These are phyloP conservation scores for Aspergillus sclerotiicarbonarius DNA, from an alignment of 495 filamentous ascomycete genomes.

Conservation along the genomic window DNA sequence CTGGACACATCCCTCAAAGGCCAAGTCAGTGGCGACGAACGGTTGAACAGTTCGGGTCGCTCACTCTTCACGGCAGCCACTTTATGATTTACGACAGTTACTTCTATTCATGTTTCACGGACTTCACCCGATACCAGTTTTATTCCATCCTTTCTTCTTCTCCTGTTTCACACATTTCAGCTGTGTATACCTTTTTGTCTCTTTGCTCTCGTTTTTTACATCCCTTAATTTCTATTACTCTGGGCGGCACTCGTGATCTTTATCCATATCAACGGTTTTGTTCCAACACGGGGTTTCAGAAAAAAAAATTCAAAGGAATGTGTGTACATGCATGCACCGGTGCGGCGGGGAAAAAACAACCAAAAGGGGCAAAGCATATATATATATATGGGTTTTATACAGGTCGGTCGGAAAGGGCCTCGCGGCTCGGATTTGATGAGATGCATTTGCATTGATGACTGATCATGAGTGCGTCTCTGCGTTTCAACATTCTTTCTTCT, in stretches of 20 bases:
- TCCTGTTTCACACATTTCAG: constrained; percentile 4
- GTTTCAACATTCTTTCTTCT: neutral
- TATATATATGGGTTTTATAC: neutral
- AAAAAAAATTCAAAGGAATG: too few species aligned
- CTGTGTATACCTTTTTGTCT: constrained; percentile 20
- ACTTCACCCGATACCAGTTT: neutral
- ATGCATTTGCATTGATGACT: neutral
- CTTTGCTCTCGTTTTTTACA: neutral
- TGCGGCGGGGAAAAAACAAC: neutral
- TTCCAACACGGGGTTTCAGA: neutral
- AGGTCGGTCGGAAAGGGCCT: neutral
- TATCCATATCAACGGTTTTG: neutral
- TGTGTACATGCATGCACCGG: neutral
- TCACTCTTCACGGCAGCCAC: constrained; percentile 11
- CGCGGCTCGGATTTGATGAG: neutral
- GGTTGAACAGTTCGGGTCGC: constrained; percentile 26
- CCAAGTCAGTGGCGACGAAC: constrained; percentile 45
- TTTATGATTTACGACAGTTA: constrained; percentile 19
- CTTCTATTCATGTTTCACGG: constrained; percentile 18
- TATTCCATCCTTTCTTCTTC: neutral
- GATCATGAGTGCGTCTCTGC: neutral
- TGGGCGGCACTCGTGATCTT: constrained; percentile 2
- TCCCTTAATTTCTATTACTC: neutral
- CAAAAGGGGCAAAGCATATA: neutral
- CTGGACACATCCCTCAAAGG: constrained; percentile 52